A percentile compares a stretch with the other conserved stretches of the same genome.
These are phyloP conservation scores for Kwoniella pini DNA, from an alignment of 768 basidiomycete genomes.

Conservation along the genomic window DNA sequence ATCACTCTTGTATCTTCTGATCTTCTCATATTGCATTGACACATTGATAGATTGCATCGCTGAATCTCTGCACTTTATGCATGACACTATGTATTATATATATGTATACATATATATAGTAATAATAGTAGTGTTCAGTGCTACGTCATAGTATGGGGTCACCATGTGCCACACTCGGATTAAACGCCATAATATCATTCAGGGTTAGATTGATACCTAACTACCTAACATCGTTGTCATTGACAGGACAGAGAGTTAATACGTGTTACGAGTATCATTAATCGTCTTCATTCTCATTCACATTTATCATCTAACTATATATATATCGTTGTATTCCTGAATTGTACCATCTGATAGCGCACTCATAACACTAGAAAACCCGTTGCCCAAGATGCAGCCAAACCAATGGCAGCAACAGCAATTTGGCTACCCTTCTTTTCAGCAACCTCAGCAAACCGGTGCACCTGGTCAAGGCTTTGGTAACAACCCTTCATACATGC, in stretches of 20 bases:
- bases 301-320: not conserved
- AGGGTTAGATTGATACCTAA: constrained; percentile 6
- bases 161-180: constrained; percentile 20
- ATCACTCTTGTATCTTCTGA: too few relatives aligned
- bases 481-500: constrained; percentile 27
- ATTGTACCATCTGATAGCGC: not conserved
- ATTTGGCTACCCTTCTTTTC: constrained; percentile 18
- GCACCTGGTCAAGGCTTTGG: constrained; percentile 25
- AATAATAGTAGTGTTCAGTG: too few relatives aligned
- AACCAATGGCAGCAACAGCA: constrained; percentile 36
- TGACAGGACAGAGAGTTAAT: not conserved
- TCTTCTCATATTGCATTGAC: too few relatives aligned
- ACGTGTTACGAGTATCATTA: not conserved
- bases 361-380: not conserved
- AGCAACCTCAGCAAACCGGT: constrained; percentile 43
- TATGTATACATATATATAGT: not conserved
- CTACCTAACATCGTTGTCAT: not conserved
- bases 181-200: constrained; percentile 7
- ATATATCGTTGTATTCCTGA: not conserved
- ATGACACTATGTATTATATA: not conserved
- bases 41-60: not conserved
- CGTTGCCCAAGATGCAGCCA: constrained; percentile 24
- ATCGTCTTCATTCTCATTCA: not conserved
- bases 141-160: constrained; percentile 7
- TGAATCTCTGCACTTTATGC: too few relatives aligned